Conservation (phyloP, 331 rosid species). For the Quercus phellos region DNA sequence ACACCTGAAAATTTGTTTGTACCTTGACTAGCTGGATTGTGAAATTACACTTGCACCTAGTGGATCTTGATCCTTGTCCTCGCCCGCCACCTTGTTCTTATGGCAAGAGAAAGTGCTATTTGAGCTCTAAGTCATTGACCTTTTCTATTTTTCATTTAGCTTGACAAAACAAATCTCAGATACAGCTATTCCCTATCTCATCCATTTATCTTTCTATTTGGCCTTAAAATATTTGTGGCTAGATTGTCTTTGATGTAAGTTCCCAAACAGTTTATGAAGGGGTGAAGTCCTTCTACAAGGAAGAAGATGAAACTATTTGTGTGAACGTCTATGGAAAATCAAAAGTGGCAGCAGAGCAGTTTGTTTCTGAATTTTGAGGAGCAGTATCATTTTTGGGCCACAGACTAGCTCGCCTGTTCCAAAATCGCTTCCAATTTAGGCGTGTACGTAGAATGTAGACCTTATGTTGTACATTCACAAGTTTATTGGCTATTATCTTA, state of each 20-base stretch:
- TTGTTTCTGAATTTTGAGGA: slow-evolving; percentile 68
- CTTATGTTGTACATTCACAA: neutral
- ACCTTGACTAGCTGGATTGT: neutral
- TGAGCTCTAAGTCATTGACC: neutral
- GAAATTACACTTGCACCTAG: neutral
- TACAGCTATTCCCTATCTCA: neutral
- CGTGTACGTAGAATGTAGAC: slow-evolving; percentile 8
- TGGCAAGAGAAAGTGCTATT: neutral
- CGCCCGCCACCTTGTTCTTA: neutral
- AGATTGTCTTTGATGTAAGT: slow-evolving; percentile 21
- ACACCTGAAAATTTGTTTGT: neutral
- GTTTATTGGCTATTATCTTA: slow-evolving; percentile 8
- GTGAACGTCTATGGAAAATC: slow-evolving; percentile 82
- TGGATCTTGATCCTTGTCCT: neutral
- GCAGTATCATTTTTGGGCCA: slow-evolving; percentile 90
- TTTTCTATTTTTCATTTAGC: neutral
- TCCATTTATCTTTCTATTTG: neutral
- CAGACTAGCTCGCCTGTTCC: slow-evolving; percentile 79
- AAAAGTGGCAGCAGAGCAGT: slow-evolving; percentile 70
- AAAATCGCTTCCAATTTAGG: slow-evolving; percentile 91
- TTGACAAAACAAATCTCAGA: neutral
- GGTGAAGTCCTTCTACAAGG: slow-evolving; percentile 74
- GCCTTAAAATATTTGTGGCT: slow-evolving; percentile 18
- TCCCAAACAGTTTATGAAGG: slow-evolving; percentile 75
- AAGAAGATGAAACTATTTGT: slow-evolving; percentile 64